These are phyloP conservation scores for Diospyros lotus DNA, from an alignment of 148 eudicot species.

Conservation along the genomic window DNA sequence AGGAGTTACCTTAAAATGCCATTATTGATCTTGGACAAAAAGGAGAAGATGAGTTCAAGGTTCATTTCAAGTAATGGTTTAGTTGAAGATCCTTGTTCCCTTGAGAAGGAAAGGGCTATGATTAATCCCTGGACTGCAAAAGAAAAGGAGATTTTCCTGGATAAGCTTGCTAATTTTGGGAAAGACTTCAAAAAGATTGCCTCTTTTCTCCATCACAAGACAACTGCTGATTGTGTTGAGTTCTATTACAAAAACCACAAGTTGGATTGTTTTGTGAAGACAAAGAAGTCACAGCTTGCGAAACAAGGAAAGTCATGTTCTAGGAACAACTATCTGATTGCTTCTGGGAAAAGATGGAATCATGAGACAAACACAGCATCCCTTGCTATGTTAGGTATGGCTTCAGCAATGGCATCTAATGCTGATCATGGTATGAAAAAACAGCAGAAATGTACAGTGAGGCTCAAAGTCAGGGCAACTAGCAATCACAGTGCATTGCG, in stretches of 20 bases:
- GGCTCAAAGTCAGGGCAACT: constrained; percentile 21
- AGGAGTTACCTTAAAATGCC: constrained; percentile 80
- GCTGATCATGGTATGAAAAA: constrained; percentile 41
- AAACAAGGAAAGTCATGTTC: constrained; percentile 53
- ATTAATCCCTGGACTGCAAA: constrained; percentile 71
- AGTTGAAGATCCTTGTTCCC: constrained; percentile 72
- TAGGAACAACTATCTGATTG: constrained; percentile 47
- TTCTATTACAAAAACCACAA: constrained; percentile 94
- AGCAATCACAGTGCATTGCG: constrained; percentile 23
- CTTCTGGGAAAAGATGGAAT: constrained; percentile 66
- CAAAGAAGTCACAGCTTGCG: constrained; percentile 37
- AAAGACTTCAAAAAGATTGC: constrained; percentile 79
- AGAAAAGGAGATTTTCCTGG: constrained; percentile 72
- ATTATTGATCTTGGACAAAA: constrained; percentile 55
- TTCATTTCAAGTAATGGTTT: constrained; percentile 71
- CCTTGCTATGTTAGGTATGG: constrained; percentile 74
- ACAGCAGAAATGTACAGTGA: constrained; percentile 26
- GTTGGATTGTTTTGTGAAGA: constrained; percentile 55
- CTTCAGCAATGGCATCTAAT: constrained; percentile 65
- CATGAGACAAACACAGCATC: constrained; percentile 62
- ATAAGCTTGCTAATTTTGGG: constrained; percentile 56
- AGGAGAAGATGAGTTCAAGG: constrained; percentile 46
- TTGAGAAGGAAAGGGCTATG: constrained; percentile 71
- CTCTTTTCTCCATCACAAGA: constrained; percentile 75
- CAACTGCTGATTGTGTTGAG: constrained; percentile 81